phyloP scores from a whole-genome alignment of 2,329 filamentous ascomycete genomes.

The Fusarium lateritium region DNA sequence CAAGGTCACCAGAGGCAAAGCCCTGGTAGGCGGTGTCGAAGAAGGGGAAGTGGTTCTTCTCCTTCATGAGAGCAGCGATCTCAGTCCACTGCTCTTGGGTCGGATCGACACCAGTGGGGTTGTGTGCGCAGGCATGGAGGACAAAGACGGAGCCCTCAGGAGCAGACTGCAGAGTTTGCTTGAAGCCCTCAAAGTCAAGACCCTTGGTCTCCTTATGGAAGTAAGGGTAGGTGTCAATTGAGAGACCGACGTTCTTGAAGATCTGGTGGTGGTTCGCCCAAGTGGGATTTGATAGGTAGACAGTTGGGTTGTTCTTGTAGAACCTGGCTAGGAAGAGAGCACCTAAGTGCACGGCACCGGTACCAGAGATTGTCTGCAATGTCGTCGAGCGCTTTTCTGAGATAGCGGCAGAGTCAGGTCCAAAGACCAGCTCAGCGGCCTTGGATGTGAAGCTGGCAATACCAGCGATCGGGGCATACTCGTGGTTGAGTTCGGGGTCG shows the following conservation, averaged over 20 bases:
- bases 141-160: constrained; percentile 88
- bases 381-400: constrained; percentile 85
- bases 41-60: constrained; percentile 93
- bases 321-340: constrained; percentile 95
- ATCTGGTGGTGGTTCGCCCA: constrained; percentile 99
- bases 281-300: constrained; percentile 95
- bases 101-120: constrained; percentile 96
- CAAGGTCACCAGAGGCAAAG: constrained; percentile 92
- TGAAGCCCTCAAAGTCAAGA: constrained; percentile 93
- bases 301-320: constrained; percentile 80
- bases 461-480: constrained; percentile 97
- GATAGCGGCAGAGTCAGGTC: constrained; percentile 83
- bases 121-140: constrained; percentile 96
- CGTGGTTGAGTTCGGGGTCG: constrained; percentile 94
- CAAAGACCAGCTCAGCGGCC: constrained; percentile 91
- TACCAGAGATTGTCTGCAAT: constrained; percentile 96
- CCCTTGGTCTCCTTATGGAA: constrained; percentile 91
- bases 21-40: constrained; percentile 99
- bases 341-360: constrained; percentile 93
- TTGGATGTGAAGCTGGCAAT: constrained; percentile 88
- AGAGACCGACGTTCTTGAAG: constrained; percentile 89
- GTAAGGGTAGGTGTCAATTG: constrained; percentile 90
- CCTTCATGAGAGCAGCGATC: constrained; percentile 82
- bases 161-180: constrained; percentile 76
- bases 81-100: constrained; percentile 95